Percentiles rank a stretch among this genome's conserved stretches.
Conservation (phyloP, 352 stramenopile species). For the Halophytophthora polymorphica region DNA sequence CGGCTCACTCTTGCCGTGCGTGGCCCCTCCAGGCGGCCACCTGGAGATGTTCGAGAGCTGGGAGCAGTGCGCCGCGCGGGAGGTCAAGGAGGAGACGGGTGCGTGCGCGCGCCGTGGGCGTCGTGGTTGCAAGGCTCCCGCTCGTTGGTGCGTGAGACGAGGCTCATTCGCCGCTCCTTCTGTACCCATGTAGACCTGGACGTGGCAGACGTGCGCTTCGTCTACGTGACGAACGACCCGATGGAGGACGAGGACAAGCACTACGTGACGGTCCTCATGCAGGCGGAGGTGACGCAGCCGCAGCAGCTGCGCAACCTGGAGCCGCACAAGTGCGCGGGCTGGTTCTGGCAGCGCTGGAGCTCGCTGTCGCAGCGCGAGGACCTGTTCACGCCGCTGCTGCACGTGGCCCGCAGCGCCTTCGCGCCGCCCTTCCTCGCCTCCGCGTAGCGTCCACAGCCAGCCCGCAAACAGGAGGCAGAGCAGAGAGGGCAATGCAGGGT, state of each 20-base stretch:
- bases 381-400: conserved; percentile 71
- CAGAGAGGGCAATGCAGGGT: neutral
- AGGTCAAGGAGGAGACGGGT: conserved; percentile 85
- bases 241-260: conserved; percentile 83
- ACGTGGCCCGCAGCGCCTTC: conserved; percentile 66
- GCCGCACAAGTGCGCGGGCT: conserved; percentile 79
- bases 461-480: neutral
- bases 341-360: conserved; percentile 62
- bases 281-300: conserved; percentile 44
- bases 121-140: too few relatives aligned
- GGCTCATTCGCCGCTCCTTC: neutral
- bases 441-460: too few relatives aligned
- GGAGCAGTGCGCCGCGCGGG: conserved; percentile 71
- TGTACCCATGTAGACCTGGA: conserved; percentile 43
- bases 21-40: conserved; percentile 40
- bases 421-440: conserved; percentile 28
- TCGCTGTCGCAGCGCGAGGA: conserved; percentile 51
- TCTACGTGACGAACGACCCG: conserved; percentile 78
- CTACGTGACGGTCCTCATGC: conserved; percentile 87
- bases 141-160: too few relatives aligned
- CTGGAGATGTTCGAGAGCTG: conserved; percentile 84
- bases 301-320: conserved; percentile 75
- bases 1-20: neutral
- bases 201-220: conserved; percentile 46
- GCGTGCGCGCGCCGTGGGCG: conserved; percentile 1